Evolutionary conservation across 2,329 filamentous ascomycete genomes (phyloP), one percentile per base, ranked within the genome.

Genomic region (Sporothrix phasma): DNA sequence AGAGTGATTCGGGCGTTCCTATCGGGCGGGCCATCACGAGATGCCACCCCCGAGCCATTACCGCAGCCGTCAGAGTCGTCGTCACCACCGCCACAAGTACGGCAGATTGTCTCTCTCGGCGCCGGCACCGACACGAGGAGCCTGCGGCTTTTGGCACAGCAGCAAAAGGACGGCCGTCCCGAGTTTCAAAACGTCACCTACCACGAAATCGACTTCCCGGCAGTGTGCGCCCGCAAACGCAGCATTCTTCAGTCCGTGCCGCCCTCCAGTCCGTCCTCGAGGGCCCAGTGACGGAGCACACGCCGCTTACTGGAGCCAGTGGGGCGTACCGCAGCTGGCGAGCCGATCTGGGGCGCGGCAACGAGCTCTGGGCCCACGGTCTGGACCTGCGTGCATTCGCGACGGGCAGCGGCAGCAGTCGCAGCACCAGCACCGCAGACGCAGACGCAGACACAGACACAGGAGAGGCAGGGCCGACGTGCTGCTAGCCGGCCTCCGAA

Each of bases 91-190:
- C 8, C 43, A 13, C 31, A 37, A 62, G 70, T 76, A 51, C 85
- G 84, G 67, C 94, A 99, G 73, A 91, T 99, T 66, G 82, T 99
- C 66, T 97, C 92, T 0, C 82, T 99, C 0, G 94, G 94, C 34
- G 93, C 94, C 17, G 94, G 94, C 26, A 96, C 92, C 11, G 94
- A 99, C 73, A 97, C 94, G 6, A 84, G 94, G 17, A 88, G 87
- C 66, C 92, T 97, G 71, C 86, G 90, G 22, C 77, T 97, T 0
- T 81, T 89, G 65, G 75, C 83, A 8, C 63, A 47, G 29, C 10
- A 39, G 19, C 34, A 26, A 13, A 13, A 24, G 4, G 26, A 46
- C 19, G 26, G 24, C 37, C 24, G 13, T 5, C 24, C 77, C 0
- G 62, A 66, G 6, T 64, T 67, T 24, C 67, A 71, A 15, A 71